A percentile compares a stretch with the other conserved stretches of the same genome.
Evolutionary conservation across 805 yeast species (phyloP).

Genomic region (Wickerhamomyces alni): DNA sequence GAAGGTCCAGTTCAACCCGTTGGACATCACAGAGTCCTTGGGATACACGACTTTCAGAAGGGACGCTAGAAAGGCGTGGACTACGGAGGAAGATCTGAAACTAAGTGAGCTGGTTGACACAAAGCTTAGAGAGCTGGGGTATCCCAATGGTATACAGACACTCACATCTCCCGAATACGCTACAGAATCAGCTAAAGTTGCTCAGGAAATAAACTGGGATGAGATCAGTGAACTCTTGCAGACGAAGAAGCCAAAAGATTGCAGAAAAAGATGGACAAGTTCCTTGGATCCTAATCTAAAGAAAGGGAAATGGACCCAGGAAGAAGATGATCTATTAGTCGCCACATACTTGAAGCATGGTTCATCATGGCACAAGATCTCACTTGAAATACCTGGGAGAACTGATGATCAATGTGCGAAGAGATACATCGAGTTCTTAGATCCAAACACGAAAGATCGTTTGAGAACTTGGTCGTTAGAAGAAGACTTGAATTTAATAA

Average conservation of each 20-base stretch:
- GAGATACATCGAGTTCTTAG: constrained; percentile 80
- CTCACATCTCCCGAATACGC: constrained; percentile 24
- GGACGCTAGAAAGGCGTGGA: constrained; percentile 65
- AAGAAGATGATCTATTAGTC: constrained; percentile 64
- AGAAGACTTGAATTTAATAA: constrained; percentile 70
- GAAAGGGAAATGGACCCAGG: constrained; percentile 83
- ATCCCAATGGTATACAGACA: constrained; percentile 28
- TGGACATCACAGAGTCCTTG: constrained; percentile 57
- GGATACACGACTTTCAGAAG: constrained; percentile 72
- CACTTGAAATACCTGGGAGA: constrained; percentile 70
- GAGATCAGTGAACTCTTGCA: constrained; percentile 40
- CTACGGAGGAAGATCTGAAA: constrained; percentile 62
- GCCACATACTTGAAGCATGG: constrained; percentile 66
- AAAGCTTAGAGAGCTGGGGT: constrained; percentile 28
- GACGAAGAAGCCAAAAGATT: constrained; percentile 69
- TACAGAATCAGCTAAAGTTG: constrained; percentile 16
- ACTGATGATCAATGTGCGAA: constrained; percentile 96
- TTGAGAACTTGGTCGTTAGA: constrained; percentile 72
- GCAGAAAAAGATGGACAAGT: constrained; percentile 82
- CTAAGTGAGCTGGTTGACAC: constrained; percentile 39
- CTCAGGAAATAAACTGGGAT: constrained; percentile 55
- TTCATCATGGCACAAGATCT: constrained; percentile 80
- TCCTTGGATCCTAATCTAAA: constrained; percentile 77
- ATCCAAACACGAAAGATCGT: constrained; percentile 72
- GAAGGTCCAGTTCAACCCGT: constrained; percentile 29